These are phyloP conservation scores for Acarospora socialis DNA, from an alignment of 2,329 filamentous ascomycete species.

Conservation along the genomic window DNA sequence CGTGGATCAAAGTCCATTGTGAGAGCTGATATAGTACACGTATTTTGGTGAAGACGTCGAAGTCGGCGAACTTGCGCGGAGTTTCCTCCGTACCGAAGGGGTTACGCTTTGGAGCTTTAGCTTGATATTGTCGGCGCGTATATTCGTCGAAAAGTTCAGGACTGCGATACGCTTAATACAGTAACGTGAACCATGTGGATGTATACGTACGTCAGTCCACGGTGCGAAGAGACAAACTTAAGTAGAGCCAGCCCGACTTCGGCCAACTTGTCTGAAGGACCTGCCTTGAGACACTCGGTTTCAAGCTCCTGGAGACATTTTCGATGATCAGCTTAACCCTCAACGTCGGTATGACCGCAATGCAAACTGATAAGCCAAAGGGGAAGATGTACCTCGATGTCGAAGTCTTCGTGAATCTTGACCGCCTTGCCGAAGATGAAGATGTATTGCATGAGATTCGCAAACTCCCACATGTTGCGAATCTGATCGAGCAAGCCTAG, in stretches of 20 bases:
- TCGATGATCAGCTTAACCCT: too few species aligned
- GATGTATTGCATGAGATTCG: slow-evolving; percentile 86
- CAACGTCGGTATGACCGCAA: not conserved
- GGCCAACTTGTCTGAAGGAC: slow-evolving; percentile 55
- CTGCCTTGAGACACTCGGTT: slow-evolving; percentile 67
- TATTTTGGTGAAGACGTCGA: slow-evolving; percentile 71
- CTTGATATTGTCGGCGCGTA: slow-evolving; percentile 70
- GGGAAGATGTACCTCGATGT: slow-evolving; percentile 59
- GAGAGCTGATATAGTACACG: slow-evolving; percentile 73
- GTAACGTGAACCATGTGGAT: not conserved
- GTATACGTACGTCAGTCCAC: slow-evolving; percentile 64
- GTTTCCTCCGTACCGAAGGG: slow-evolving; percentile 67
- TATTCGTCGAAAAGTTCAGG: slow-evolving; percentile 87
- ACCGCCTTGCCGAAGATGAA: slow-evolving; percentile 77
- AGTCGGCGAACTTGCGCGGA: slow-evolving; percentile 60
- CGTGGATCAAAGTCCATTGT: slow-evolving; percentile 74
- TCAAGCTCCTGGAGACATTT: slow-evolving; percentile 96
- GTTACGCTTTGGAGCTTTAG: slow-evolving; percentile 66
- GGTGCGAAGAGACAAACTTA: slow-evolving; percentile 87
- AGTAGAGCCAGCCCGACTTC: slow-evolving; percentile 76
- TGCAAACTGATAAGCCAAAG: not conserved
- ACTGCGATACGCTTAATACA: slow-evolving; percentile 33
- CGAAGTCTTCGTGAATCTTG: slow-evolving; percentile 78
- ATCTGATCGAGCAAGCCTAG: slow-evolving; percentile 47
- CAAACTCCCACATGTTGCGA: slow-evolving; percentile 90